phyloP scores from a whole-genome alignment of 352 stramenopile genomes.

The Peronospora farinosa region DNA sequence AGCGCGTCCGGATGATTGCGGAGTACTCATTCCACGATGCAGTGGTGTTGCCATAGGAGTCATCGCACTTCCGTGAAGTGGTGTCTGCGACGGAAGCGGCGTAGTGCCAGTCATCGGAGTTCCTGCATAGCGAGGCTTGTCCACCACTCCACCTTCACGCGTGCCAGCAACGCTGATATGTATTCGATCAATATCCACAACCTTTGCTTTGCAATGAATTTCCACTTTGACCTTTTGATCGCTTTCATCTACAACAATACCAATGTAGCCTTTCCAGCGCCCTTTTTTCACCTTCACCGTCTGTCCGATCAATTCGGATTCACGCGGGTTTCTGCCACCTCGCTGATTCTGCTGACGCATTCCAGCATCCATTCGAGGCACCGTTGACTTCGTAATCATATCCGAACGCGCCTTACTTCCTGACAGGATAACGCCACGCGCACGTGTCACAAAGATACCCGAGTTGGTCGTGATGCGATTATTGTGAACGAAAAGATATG shows the following conservation, averaged over 20 bases:
- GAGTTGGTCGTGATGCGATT: slow-evolving; percentile 86
- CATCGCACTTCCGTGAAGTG: slow-evolving; percentile 75
- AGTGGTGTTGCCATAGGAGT: slow-evolving; percentile 85
- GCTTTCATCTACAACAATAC: slow-evolving; percentile 85
- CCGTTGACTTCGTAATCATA: slow-evolving; percentile 81
- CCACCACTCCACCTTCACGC: slow-evolving; percentile 66
- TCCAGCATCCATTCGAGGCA: slow-evolving; percentile 52
- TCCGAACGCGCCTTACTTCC: slow-evolving; percentile 82
- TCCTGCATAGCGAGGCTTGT: slow-evolving; percentile 60
- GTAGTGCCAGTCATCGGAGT: slow-evolving; percentile 76
- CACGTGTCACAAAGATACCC: slow-evolving; percentile 84
- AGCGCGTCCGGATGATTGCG: slow-evolving; percentile 49
- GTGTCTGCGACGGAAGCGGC: slow-evolving; percentile 76
- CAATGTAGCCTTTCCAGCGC: slow-evolving; percentile 89
- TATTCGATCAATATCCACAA: slow-evolving; percentile 81
- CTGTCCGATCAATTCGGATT: slow-evolving; percentile 82
- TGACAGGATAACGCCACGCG: slow-evolving; percentile 74
- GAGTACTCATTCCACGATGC: slow-evolving; percentile 74
- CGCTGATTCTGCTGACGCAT: slow-evolving; percentile 41
- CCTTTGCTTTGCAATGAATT: slow-evolving; percentile 87
- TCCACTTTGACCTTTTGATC: slow-evolving; percentile 90
- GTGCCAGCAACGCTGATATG: slow-evolving; percentile 72
- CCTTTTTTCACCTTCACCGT: slow-evolving; percentile 90
- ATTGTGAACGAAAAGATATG: slow-evolving; percentile 87
- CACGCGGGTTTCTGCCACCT: slow-evolving; percentile 47